These are phyloP conservation scores for Eucalyptus dawsonii DNA, from an alignment of 345 rosid genomes.

Conservation along the genomic window DNA sequence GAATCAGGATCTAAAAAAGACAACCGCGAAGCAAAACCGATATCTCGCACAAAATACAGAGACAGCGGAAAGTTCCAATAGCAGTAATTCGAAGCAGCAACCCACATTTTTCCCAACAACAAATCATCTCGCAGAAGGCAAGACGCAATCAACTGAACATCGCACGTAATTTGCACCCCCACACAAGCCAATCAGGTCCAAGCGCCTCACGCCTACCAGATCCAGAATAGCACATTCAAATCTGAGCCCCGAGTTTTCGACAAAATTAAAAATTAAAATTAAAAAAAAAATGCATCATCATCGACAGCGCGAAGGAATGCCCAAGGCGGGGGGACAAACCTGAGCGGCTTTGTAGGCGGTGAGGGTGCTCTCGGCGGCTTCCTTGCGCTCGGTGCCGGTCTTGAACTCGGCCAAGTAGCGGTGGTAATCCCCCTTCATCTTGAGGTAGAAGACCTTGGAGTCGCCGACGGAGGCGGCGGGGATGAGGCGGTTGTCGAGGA, in stretches of 20 bases:
- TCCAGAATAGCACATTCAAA: not conserved
- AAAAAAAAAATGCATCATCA: not conserved
- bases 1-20: not conserved
- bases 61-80: not conserved
- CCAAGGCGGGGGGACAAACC: conserved; percentile 15
- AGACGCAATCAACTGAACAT: not conserved
- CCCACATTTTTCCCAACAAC: not conserved
- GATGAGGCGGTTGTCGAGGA: conserved; percentile 54
- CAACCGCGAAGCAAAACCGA: not conserved
- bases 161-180: not conserved
- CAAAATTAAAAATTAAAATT: not conserved
- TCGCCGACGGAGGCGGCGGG: conserved; percentile 71
- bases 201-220: not conserved
- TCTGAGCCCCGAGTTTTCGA: not conserved
- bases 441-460: conserved; percentile 74
- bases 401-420: conserved; percentile 9
- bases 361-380: conserved; percentile 5
- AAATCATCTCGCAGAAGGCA: not conserved
- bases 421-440: conserved; percentile 29
- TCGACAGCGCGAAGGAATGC: not conserved
- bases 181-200: not conserved
- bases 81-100: not conserved
- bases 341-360: conserved; percentile 6
- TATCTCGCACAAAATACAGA: not conserved
- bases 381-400: conserved; percentile 6